Conservation (phyloP, 148 eudicot genomes). For the Polygonum maritimum region DNA sequence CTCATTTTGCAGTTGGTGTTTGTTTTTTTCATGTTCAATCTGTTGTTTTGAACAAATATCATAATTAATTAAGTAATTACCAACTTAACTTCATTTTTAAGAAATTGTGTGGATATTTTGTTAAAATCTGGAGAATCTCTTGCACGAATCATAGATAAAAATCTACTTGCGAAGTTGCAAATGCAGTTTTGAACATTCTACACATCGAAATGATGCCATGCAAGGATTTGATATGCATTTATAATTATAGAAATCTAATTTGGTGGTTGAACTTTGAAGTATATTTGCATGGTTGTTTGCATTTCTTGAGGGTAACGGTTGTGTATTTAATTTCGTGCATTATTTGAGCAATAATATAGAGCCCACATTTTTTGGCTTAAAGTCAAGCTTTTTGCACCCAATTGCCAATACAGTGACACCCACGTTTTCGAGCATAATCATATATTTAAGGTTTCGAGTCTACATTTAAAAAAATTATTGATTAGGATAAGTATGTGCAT, state of each 20-base stretch:
- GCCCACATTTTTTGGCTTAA: background rate
- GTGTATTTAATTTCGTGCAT: background rate
- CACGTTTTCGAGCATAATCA: background rate
- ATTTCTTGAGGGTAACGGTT: no score
- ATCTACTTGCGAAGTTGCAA: background rate
- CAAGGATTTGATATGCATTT: no score
- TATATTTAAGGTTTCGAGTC: background rate
- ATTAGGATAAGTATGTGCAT: conserved; percentile 1
- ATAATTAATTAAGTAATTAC: background rate
- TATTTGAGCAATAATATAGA: background rate
- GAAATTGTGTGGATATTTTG: background rate
- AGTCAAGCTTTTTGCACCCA: background rate
- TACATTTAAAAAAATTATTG: background rate
- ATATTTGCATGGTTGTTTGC: background rate
- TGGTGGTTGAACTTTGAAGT: background rate
- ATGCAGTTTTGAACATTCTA: background rate
- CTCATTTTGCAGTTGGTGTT: background rate
- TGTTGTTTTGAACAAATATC: background rate
- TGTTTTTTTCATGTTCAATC: background rate
- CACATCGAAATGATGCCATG: background rate
- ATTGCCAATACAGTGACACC: background rate
- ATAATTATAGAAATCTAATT: background rate
- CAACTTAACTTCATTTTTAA: background rate
- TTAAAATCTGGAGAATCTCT: background rate
- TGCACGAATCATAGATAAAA: background rate